These are phyloP conservation scores for Mucor irregularis DNA, from an alignment of 371 early-diverging fungal genomes.

Conservation along the genomic window DNA sequence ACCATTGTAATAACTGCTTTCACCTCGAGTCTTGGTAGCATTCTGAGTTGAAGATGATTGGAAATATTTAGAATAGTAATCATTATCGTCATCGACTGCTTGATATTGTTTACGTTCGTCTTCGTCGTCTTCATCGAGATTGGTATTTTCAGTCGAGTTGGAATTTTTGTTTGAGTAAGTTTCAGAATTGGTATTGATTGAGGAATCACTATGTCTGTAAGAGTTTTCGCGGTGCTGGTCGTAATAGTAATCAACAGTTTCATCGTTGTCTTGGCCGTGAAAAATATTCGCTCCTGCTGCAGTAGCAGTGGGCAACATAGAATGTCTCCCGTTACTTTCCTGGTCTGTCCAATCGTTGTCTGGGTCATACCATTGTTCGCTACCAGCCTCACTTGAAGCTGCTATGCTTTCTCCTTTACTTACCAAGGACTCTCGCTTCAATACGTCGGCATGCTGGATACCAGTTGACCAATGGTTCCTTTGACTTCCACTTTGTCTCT, in stretches of 20 bases:
- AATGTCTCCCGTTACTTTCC: background rate
- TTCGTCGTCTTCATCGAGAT: constrained; percentile 13
- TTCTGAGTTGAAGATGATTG: background rate
- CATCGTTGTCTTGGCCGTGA: background rate
- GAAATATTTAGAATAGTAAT: constrained; percentile 25
- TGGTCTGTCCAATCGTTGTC: constrained; percentile 20
- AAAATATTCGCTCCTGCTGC: too few relatives aligned
- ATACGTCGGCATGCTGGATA: constrained; percentile 17
- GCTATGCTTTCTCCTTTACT: constrained; percentile 13
- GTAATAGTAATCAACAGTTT: background rate
- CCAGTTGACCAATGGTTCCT: constrained; percentile 39
- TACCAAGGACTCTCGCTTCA: constrained; percentile 20
- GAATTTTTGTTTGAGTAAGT: constrained; percentile 18
- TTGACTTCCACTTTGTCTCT: constrained; percentile 34
- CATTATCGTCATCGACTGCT: background rate
- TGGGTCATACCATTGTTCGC: constrained; percentile 32
- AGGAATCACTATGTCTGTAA: constrained; percentile 10
- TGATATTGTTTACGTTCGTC: background rate
- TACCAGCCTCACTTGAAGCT: constrained; percentile 14
- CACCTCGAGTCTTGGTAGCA: background rate
- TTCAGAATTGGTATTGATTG: constrained; percentile 1
- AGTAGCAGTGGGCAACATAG: background rate
- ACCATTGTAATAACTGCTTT: constrained; percentile 10
- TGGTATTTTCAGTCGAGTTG: constrained; percentile 20
- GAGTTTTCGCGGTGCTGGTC: background rate